phyloP scores from a whole-genome alignment of 176 grass and related monocot species.

The Avena insularis region DNA sequence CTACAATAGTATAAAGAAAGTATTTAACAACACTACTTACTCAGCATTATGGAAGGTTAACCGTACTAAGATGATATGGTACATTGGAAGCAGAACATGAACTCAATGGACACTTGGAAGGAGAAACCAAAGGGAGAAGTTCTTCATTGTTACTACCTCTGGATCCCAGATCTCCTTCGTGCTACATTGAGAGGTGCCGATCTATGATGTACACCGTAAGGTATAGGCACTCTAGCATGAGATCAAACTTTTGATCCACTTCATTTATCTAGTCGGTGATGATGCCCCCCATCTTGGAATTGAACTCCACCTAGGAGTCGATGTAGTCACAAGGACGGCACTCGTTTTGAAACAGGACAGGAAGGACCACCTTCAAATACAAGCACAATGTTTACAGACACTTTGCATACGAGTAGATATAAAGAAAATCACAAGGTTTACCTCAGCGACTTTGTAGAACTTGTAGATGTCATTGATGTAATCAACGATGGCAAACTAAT shows the following conservation, averaged over 20 bases:
- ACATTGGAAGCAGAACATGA: background rate
- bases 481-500: slow-evolving; percentile 80
- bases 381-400: background rate
- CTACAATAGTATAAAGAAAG: too few species aligned
- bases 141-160: slow-evolving; percentile 51
- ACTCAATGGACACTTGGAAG: background rate
- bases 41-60: too few species aligned
- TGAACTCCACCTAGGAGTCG: slow-evolving; percentile 76
- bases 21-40: too few species aligned
- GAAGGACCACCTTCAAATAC: slow-evolving; percentile 22
- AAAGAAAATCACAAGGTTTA: slow-evolving; percentile 32
- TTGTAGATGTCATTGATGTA: slow-evolving; percentile 87
- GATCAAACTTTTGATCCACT: slow-evolving; percentile 92
- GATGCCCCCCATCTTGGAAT: slow-evolving; percentile 73
- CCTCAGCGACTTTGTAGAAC: slow-evolving; percentile 35
- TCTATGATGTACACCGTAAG: slow-evolving; percentile 78
- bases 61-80: too few species aligned
- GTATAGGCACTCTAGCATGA: slow-evolving; percentile 88
- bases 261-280: slow-evolving; percentile 88
- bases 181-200: slow-evolving; percentile 68
- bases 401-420: too few species aligned
- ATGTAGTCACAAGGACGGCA: slow-evolving; percentile 73
- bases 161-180: slow-evolving; percentile 92
- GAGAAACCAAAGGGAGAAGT: background rate
- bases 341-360: slow-evolving; percentile 54